A percentile compares a stretch with the other conserved stretches of the same genome.
These are phyloP conservation scores for Liriodendron chinense DNA, from an alignment of 164 flowering plant genomes.

Conservation along the genomic window DNA sequence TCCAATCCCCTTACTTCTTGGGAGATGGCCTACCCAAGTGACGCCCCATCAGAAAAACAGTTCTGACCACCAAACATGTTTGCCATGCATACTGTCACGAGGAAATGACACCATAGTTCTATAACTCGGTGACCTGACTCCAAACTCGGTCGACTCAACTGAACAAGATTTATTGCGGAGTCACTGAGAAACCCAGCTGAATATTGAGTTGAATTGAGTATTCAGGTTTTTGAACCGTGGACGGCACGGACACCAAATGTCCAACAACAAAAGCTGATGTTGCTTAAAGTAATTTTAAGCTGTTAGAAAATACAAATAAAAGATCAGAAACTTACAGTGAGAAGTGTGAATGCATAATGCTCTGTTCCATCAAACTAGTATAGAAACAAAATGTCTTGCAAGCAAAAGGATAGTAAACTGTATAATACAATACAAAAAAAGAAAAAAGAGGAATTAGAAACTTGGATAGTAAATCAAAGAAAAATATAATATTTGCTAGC, in stretches of 20 bases:
- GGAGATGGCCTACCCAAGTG: background rate
- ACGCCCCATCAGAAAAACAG: background rate
- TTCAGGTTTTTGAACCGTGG: background rate
- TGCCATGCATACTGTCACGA: too few relatives aligned
- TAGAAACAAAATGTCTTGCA: conserved; percentile 41
- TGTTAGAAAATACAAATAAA: too few relatives aligned
- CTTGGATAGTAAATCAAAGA: background rate
- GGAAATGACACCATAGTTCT: too few relatives aligned
- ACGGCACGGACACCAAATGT: background rate
- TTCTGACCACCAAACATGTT: background rate
- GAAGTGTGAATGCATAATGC: conserved; percentile 59
- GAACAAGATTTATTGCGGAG: too few relatives aligned
- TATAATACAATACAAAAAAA: conserved; percentile 13
- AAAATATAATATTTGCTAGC: background rate
- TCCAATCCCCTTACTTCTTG: background rate
- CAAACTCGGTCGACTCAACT: too few relatives aligned
- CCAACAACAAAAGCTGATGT: background rate
- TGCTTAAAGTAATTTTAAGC: background rate
- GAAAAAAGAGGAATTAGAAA: background rate
- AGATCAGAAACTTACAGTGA: conserved; percentile 46
- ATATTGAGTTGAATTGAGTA: too few relatives aligned
- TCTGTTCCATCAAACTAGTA: conserved; percentile 31
- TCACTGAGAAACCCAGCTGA: too few relatives aligned
- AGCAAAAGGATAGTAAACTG: conserved; percentile 62
- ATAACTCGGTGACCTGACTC: too few relatives aligned